These are phyloP conservation scores for Fusarium chlamydosporum DNA, from an alignment of 2,329 filamentous ascomycete species.

Conservation along the genomic window DNA sequence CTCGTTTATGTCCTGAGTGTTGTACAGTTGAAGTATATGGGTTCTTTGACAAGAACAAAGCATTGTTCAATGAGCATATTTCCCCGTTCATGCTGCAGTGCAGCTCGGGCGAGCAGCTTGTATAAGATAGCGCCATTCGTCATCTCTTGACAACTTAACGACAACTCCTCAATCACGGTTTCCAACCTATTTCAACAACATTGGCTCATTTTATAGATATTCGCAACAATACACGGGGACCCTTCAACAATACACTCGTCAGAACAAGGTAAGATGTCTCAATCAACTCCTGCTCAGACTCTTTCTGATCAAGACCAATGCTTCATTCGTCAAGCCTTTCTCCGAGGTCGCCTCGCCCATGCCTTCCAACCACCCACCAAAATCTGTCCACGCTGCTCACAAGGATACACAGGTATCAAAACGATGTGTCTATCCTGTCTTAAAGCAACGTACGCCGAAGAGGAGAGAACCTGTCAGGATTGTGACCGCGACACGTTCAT, in stretches of 20 bases:
- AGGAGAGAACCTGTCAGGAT: neutral
- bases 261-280: constrained; percentile 17
- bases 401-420: neutral
- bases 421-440: constrained; percentile 28
- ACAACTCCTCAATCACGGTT: neutral
- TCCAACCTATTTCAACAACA: neutral
- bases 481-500: constrained; percentile 18
- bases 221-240: neutral
- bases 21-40: neutral
- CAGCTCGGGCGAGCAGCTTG: rapidly evolving
- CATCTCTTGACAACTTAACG: neutral
- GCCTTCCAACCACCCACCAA: constrained; percentile 12
- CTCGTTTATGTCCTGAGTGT: rapidly evolving
- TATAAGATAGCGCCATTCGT: neutral
- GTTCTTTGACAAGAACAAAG: neutral
- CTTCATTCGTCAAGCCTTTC: constrained; percentile 19
- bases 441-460: neutral
- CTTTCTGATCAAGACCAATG: constrained; percentile 4
- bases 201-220: neutral
- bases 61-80: neutral
- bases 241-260: neutral
- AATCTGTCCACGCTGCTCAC: constrained; percentile 22
- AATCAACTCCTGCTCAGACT: neutral
- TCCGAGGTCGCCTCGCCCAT: constrained; percentile 29
- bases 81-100: neutral